Base-by-base conservation (phyloP, 2,329 filamentous ascomycete genomes). In the Alternaria sp. region DNA sequence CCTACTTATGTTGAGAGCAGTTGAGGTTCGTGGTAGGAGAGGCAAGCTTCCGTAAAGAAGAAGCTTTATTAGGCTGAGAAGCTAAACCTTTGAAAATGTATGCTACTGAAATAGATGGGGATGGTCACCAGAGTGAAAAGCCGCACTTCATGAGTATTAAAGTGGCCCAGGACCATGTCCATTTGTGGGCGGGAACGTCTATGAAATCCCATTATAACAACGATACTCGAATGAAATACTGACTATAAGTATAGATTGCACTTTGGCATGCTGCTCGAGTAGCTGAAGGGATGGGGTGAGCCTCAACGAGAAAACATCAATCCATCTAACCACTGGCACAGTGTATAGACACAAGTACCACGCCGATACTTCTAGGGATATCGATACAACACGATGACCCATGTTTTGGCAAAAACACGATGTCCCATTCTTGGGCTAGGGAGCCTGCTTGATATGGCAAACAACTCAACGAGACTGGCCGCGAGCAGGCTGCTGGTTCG, bases 401-500 rank as follows among this genome's bases (percentile, higher is more conserved):
- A 5, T 25, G 8, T 14, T 36, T 25, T 36, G 8, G 30, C 46
- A 8, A 25, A 36, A 49, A 5, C 8, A 16, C 0, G 10, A 49
- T 49, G 46, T 25, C 4, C 2, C 20, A 32, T 34, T 2, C 3
- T 25, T 4, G 30, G 12, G 46, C 4, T 12, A 50, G 20, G 7
- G 27, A 32, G 12, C 20, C 11, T 16, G 9, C 7, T 18, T n/a
- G 38, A 45, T 18, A n/a, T 41, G 32, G 49, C 22, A 59, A 46
- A 28, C 4, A 10, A 22, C 12, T 16, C 22, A 25, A 40, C 36
- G n/a, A 32, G 38, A 50, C 27, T 57, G 36, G 41, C 10, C 14
- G 18, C 20, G 45, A 36, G 41, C 34, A 48, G 25, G 18, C 41
- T 20, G 34, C 41, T 58, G 41, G 41, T 48, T 52, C 36, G 50